These are phyloP conservation scores for Saturnispora hagleri DNA, from an alignment of 805 yeast genomes.

Conservation along the genomic window DNA sequence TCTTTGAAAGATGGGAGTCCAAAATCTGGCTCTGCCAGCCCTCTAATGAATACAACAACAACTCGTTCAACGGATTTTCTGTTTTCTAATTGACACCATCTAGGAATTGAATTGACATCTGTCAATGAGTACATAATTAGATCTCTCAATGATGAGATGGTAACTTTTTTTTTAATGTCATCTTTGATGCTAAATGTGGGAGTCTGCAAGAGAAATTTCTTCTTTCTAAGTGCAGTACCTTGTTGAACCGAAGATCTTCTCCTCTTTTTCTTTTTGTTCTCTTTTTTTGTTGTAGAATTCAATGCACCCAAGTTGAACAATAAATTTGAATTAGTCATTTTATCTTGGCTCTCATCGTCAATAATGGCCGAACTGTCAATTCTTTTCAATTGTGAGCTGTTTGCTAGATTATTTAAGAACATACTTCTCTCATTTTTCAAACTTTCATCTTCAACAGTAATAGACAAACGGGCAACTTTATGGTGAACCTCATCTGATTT, in stretches of 20 bases:
- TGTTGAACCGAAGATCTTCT: slow-evolving; percentile 33
- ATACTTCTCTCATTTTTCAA: slow-evolving; percentile 13
- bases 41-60: slow-evolving; percentile 56
- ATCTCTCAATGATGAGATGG: slow-evolving; percentile 37
- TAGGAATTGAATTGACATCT: slow-evolving; percentile 35
- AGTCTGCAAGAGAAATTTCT: slow-evolving; percentile 24
- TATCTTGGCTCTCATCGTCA: slow-evolving; percentile 21
- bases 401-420: slow-evolving; percentile 11
- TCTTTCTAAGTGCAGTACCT: slow-evolving; percentile 21
- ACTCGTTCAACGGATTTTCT: slow-evolving; percentile 41
- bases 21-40: slow-evolving; percentile 42
- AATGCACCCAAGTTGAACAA: slow-evolving; percentile 7
- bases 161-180: slow-evolving; percentile 19
- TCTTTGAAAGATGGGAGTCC: slow-evolving; percentile 20
- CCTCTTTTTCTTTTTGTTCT: slow-evolving; percentile 19
- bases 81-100: slow-evolving; percentile 43
- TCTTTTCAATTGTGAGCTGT: background rate
- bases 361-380: background rate
- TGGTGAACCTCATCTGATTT: slow-evolving; percentile 12
- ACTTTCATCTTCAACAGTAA: slow-evolving; percentile 16
- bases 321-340: slow-evolving; percentile 4
- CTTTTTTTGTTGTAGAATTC: slow-evolving; percentile 16
- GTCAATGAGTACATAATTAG: slow-evolving; percentile 35
- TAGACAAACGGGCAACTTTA: slow-evolving; percentile 25
- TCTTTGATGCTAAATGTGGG: slow-evolving; percentile 10